Percentiles rank a stretch among this genome's conserved stretches.
phyloP scores from a whole-genome alignment of 768 basidiomycete genomes.

The Agaricus bisporus region DNA sequence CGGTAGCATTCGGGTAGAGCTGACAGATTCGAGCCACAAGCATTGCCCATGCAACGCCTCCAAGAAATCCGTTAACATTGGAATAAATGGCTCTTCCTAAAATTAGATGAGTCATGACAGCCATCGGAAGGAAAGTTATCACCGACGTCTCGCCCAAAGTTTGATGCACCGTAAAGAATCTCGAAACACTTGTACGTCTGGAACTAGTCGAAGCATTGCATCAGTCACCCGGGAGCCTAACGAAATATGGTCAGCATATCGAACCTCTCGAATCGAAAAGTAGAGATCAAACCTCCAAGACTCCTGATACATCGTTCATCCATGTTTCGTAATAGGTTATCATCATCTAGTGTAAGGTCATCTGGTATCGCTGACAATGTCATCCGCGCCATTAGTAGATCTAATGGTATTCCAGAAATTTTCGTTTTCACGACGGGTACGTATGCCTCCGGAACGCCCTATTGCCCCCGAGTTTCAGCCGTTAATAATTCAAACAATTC shows the following conservation, averaged over 20 bases:
- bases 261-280: background rate
- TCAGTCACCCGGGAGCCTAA: conserved; percentile 93
- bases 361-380: conserved; percentile 87
- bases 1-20: conserved; percentile 90
- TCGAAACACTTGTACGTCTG: conserved; percentile 90
- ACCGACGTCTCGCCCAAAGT: conserved; percentile 92
- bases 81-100: conserved; percentile 94
- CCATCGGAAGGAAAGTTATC: background rate
- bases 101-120: background rate
- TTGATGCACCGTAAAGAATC: conserved; percentile 95
- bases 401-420: conserved; percentile 87
- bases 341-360: conserved; percentile 83
- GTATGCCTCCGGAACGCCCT: conserved; percentile 96
- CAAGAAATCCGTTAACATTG: conserved; percentile 95
- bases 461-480: conserved; percentile 9
- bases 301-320: conserved; percentile 95
- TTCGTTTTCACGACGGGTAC: conserved; percentile 93
- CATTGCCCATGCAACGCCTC: conserved; percentile 98
- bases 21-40: conserved; percentile 99
- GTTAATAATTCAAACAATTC: background rate
- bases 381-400: conserved; percentile 89
- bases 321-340: conserved; percentile 85
- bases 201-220: conserved; percentile 90
- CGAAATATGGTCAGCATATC: conserved; percentile 15
- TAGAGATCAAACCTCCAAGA: conserved; percentile 62